Evolutionary conservation across 2,329 filamentous ascomycete species (phyloP).

Genomic region (Aspergillus proliferans): DNA sequence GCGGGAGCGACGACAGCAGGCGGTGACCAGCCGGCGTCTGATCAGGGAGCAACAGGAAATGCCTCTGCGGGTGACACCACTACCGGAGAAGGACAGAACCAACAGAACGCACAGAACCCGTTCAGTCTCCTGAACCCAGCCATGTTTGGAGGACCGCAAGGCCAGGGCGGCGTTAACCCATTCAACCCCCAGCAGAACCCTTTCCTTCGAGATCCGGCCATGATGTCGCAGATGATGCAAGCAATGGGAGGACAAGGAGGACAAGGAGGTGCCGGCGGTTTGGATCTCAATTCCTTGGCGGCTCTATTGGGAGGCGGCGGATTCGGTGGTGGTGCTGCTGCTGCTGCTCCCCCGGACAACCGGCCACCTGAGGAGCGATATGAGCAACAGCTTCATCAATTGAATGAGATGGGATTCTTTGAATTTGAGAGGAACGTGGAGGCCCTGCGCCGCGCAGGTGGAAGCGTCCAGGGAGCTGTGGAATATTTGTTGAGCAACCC

Average conservation of each 20-base stretch:
- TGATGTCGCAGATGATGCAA: conserved; percentile 53
- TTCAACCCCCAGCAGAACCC: conserved; percentile 47
- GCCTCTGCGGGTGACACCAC: conserved; percentile 23
- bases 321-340: conserved; percentile 35
- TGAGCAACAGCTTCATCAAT: conserved; percentile 77
- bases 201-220: conserved; percentile 54
- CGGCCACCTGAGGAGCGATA: conserved; percentile 91
- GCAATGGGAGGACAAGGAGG: conserved; percentile 39
- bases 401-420: conserved; percentile 99
- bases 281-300: conserved; percentile 35
- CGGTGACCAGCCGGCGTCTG: conserved; percentile 22
- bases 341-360: conserved; percentile 64
- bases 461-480: conserved; percentile 78
- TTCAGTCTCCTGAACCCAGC: conserved; percentile 56
- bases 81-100: conserved; percentile 26
- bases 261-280: conserved; percentile 24
- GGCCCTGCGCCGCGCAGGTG: conserved; percentile 79
- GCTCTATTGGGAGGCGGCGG: conserved; percentile 50
- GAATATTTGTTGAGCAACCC: conserved; percentile 35
- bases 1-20: conserved; percentile 26
- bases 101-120: conserved; percentile 53
- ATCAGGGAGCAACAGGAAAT: conserved; percentile 24
- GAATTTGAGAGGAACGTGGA: conserved; percentile 92
- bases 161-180: conserved; percentile 40
- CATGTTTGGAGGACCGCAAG: conserved; percentile 27